Base-by-base conservation (phyloP, 768 basidiomycete genomes). In the Lentinula raphanica region DNA sequence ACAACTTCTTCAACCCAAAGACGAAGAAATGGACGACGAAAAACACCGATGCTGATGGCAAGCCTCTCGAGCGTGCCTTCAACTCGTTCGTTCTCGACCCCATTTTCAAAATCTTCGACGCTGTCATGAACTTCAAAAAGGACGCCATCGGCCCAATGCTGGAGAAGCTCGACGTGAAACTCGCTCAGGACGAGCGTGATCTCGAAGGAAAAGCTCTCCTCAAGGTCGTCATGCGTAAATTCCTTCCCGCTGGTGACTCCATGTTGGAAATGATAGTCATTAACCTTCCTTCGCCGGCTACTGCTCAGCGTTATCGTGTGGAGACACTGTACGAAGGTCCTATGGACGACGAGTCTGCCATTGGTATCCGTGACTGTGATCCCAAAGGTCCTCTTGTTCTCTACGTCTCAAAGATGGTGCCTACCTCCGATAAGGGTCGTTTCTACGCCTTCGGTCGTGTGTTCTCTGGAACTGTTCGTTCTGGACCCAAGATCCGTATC, bases 361-460 rank as follows among this genome's bases (percentile, higher is more conserved):
- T 98, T 65, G 92, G 86, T 78, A 95, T 99, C 80, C 88, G 97
- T 54, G 95, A 98, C 73, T 99, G 97, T 72, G 92, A 98, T 77
- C 90, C 97, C 72, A 88, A 87, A 45, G 97, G 87, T 54, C 97
- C 97, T 63, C 89, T 99, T 62, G 94, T 98, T 70, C 85, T 96
- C 63, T 99, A 99, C 77, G 82, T 99, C 77, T 98, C 97, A 65
- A 98, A 98, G 87, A 98, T 99, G 97, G 97, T 98, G 67, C 97
- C 97, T 62, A 98, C 97, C 40, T 97, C 97, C 65, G 97, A 99
- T 76, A 98, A 98, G 79, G 97, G 97, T 69, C 94, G 97, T 60
- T 99, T 98, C 90, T 98, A 98, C 76, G 97, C 97, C 61, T 99
- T 99, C 75, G 97, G 97, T 76, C 97, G 97, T 84, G 88, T 99